Evolutionary conservation across 73 alveolate species (phyloP).

Genomic region (Stentor coeruleus): DNA sequence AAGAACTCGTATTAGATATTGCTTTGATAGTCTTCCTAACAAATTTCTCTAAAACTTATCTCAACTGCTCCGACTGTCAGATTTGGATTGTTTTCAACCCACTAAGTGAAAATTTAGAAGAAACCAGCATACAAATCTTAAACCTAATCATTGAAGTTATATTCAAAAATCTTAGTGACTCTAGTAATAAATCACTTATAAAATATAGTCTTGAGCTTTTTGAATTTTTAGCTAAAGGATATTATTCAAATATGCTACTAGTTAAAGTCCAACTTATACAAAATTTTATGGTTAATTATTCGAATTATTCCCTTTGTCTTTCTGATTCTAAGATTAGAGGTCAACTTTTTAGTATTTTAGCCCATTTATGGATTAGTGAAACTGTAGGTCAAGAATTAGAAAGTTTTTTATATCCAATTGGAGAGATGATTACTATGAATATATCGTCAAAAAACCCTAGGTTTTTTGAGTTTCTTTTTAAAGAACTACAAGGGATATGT

Average conservation of each 20-base stretch:
- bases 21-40: not conserved
- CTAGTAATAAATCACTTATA: no score
- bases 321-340: not conserved
- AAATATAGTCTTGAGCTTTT: conserved; percentile 13
- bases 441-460: not conserved
- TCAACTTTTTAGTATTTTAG: not conserved
- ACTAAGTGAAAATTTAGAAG: not conserved
- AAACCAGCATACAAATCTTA: not conserved
- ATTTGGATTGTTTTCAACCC: not conserved
- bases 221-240: conserved; percentile 2
- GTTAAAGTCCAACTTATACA: not conserved
- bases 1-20: not conserved
- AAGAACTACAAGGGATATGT: conserved; percentile 23
- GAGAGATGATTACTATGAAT: not conserved
- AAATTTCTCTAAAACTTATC: not conserved
- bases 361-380: not conserved
- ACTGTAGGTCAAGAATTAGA: not conserved
- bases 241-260: not conserved
- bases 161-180: no score
- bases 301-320: not conserved
- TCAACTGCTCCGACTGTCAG: not conserved
- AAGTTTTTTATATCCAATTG: not conserved
- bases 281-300: conserved; percentile 8
- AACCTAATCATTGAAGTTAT: not conserved
- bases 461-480: not conserved